Conservation (phyloP, 1,139 yeast genomes). For the Saccharomyces pastorianus region DNA sequence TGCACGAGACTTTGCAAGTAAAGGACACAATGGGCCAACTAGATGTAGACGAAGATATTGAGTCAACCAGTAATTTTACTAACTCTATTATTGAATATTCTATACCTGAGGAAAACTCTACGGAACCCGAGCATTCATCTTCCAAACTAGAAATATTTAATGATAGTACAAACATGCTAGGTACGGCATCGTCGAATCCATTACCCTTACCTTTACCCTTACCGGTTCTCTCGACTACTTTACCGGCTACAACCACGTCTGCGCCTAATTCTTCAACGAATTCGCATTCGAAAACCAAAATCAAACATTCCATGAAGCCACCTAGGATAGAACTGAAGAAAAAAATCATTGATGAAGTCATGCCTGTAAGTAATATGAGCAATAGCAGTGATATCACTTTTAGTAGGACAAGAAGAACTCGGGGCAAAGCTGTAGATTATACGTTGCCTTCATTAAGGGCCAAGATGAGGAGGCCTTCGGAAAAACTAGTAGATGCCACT, state of each 20-base stretch:
- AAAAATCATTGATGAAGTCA: constrained; percentile 32
- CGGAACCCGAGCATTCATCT: constrained; percentile 10
- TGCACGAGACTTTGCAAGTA: neutral
- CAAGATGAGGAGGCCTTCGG: constrained; percentile 66
- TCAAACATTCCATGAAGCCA: constrained; percentile 31
- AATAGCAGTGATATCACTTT: constrained; percentile 13
- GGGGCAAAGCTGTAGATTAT: constrained; percentile 54
- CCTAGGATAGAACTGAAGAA: constrained; percentile 27
- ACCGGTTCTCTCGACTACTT: neutral
- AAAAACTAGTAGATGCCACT: constrained; percentile 50
- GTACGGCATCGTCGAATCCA: neutral
- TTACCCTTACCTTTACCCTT: neutral
- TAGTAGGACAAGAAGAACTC: constrained; percentile 35
- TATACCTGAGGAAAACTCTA: constrained; percentile 25
- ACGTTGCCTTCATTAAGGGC: constrained; percentile 59
- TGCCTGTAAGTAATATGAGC: constrained; percentile 29
- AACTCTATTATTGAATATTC: constrained; percentile 28
- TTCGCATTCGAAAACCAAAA: constrained; percentile 18
- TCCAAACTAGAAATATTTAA: constrained; percentile 20
- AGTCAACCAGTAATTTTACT: constrained; percentile 21
- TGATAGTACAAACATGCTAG: constrained; percentile 8
- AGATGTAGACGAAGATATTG: constrained; percentile 9
- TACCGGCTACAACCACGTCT: neutral
- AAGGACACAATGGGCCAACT: neutral
- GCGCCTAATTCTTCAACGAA: constrained; percentile 2